Evolutionary conservation across 2,329 filamentous ascomycete genomes (phyloP).

Genomic region (Nemania sp.): DNA sequence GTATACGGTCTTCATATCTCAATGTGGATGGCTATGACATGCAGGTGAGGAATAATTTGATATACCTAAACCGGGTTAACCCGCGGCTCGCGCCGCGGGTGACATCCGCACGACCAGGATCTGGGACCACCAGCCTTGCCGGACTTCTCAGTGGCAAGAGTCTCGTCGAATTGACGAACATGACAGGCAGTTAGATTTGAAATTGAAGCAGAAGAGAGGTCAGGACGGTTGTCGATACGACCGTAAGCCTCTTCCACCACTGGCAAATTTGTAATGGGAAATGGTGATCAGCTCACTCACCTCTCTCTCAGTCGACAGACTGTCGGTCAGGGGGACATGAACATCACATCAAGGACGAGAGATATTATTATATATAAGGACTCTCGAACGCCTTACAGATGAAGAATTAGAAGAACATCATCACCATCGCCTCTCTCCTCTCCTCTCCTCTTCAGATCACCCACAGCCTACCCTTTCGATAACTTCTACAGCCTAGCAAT

Average conservation of each 20-base stretch:
- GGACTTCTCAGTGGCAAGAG: neutral
- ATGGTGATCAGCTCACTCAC: neutral
- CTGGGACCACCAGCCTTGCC: constrained; percentile 1
- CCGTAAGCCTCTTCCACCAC: neutral
- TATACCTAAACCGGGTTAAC: neutral
- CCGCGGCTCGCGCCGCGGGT: too few species aligned
- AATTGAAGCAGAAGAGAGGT: constrained; percentile 9
- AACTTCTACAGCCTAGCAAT: neutral
- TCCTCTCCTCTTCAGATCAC: neutral
- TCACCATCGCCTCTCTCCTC: constrained; percentile 9
- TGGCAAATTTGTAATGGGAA: constrained; percentile 13
- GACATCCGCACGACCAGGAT: too few species aligned
- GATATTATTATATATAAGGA: constrained; percentile 22
- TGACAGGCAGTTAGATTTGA: constrained; percentile 15
- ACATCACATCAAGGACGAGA: neutral
- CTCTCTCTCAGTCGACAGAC: too few species aligned
- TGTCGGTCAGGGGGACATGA: neutral
- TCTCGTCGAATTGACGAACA: neutral
- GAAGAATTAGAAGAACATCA: neutral
- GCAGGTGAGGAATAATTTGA: constrained; percentile 13
- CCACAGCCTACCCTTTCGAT: neutral
- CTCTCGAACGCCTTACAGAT: neutral
- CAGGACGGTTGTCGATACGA: neutral
- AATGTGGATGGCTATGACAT: neutral
- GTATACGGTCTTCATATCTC: too few species aligned